phyloP scores from a whole-genome alignment of 1,139 yeast species.

The Pichia sp. region DNA sequence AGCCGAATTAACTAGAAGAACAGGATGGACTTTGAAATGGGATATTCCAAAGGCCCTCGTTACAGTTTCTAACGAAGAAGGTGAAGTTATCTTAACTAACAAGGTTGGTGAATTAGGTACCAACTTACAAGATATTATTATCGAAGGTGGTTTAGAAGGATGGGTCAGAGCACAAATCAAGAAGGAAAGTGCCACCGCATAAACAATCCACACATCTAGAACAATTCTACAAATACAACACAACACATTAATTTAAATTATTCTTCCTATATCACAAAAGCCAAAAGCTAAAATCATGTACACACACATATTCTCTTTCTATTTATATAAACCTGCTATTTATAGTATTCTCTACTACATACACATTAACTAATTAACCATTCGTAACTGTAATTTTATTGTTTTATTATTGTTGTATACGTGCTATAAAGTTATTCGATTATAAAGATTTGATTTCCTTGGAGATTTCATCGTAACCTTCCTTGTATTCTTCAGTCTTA shows the following conservation, averaged over 20 bases:
- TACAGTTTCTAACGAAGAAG: slow-evolving; percentile 67
- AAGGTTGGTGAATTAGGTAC: slow-evolving; percentile 96
- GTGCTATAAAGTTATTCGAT: background rate
- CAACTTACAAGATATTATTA: slow-evolving; percentile 93
- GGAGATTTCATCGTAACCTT: slow-evolving; percentile 88
- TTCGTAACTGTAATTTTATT: no score
- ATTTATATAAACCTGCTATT: no score
- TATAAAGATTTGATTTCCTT: slow-evolving; percentile 68
- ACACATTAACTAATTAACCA: no score
- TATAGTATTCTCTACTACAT: no score
- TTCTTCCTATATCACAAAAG: no score
- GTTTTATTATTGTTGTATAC: slow-evolving; percentile 1
- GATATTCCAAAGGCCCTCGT: slow-evolving; percentile 86
- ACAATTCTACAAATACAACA: no score
- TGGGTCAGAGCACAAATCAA: slow-evolving; percentile 86
- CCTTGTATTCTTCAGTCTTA: slow-evolving; percentile 86
- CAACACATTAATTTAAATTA: no score
- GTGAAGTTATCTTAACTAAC: slow-evolving; percentile 65
- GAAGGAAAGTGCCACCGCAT: slow-evolving; percentile 21
- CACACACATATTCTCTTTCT: no score
- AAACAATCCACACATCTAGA: no score
- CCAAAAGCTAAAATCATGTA: no score
- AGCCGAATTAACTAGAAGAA: slow-evolving; percentile 81
- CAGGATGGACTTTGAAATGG: slow-evolving; percentile 93
- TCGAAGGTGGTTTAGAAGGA: slow-evolving; percentile 96